Base-by-base conservation (phyloP, 108 stramenopile genomes). In the Parmales sp. region DNA sequence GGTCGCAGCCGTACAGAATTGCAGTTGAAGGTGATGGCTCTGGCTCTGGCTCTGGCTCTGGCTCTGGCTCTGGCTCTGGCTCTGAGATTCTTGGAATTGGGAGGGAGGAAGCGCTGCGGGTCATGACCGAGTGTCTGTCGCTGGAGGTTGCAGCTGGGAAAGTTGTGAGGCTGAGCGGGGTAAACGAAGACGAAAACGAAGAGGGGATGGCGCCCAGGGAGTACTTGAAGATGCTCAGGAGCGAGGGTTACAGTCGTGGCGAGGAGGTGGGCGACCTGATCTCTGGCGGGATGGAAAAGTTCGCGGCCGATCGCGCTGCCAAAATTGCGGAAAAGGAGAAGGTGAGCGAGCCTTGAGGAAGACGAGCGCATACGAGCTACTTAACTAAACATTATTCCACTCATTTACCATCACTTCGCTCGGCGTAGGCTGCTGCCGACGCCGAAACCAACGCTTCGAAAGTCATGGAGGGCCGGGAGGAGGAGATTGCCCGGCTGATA, bases 191-290 rank as follows among this genome's bases (percentile, higher is more conserved):
- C 39, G 66, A 36, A 16, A 73, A 74, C 38, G 74, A n/a, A n/a
- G n/a, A n/a, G n/a, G n/a, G n/a, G n/a, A n/a, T n/a, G n/a, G n/a
- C n/a, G n/a, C n/a, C n/a, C n/a, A n/a, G n/a, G n/a, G 28, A 60
- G 72, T 69, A 89, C 41, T 73, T 91, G 69, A 81, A 83, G 74
- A 80, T 84, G 46, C 72, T 91, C 63, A 76, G 90, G 45, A 84
- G 84, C 66, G 78, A 69, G 44, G 90, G 90, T 29, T 91, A 85
- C 72, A 76, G 75, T 6, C 78, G 90, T 26, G 68, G 78, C 49
- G 81, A 88, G 65, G 90, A 91, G 76, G 78, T 91, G 64, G 88
- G 86, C 51, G 75, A 87, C 72, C 88, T 91, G 86, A 72, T 91
- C 45, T 78, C 69, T n/a, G 67, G 76, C 45, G 83, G 83, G 8